Evolutionary conservation across 148 eudicot species (phyloP), one percentile per base, ranked within the genome.

Genomic region (Fagopyrum homotropicum): DNA sequence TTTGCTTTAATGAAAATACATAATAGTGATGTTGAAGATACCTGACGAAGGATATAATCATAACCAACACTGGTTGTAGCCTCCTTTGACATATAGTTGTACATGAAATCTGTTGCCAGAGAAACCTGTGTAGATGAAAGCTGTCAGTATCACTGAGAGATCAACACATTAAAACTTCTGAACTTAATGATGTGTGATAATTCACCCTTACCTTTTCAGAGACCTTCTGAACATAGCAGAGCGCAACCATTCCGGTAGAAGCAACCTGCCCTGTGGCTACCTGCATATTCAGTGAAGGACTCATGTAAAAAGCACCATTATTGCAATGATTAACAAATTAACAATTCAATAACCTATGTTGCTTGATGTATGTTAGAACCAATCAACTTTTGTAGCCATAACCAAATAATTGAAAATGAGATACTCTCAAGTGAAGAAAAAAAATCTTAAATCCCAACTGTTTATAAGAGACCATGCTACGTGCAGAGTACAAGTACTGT

Each of bases 41-140:
- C 98, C 96, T 94, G 98, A 47, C 97, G 96, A 57, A 94, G 87
- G 15, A 95, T 80, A 73, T 86, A 93, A 83, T 94, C 98, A 83
- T 94, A 94, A 63, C 98, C 98, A 75, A 92, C 82, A 72, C 93
- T 92, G 50, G 97, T 84, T 43, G 97, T 89, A 44, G 83, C 97
- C 45, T 94, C 98, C 80, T 79, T 84, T 59, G 98, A 89, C 85
- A 94, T 75, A 80, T 88, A 85, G 80, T 94, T 91, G 83, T 91
- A 94, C 90, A 88, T 85, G 70, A 94, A 80, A 72, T 94, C 97
- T 30, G 98, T 78, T 73, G 98, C 98, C 22, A 95, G 84, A 78
- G 98, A 92, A 77, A 95, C 88, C 98, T 90, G 74, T 73, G 84
- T 17, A 77, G 61, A 26, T 75, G 66, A 46, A 75, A 40, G 73